A percentile compares a stretch with the other conserved stretches of the same genome.
phyloP scores from a whole-genome alignment of 768 basidiomycete genomes.

The Collybia sp. region DNA sequence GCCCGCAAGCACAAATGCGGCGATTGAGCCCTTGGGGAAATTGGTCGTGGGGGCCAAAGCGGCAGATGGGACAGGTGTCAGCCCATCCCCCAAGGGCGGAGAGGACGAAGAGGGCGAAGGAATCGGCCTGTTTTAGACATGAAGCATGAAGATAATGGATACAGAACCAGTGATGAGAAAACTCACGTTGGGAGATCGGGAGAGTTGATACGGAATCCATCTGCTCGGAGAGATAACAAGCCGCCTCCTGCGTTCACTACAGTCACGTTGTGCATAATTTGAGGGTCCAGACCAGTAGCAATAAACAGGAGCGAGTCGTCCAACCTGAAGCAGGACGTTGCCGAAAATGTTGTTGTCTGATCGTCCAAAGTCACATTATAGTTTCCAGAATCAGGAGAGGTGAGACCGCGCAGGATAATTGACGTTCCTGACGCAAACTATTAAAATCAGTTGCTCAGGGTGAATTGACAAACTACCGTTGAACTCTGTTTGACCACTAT shows the following conservation, averaged over 20 bases:
- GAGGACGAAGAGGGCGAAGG: slow-evolving; percentile 10
- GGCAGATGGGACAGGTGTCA: no score
- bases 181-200: slow-evolving; percentile 21
- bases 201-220: slow-evolving; percentile 44
- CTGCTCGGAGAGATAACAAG: slow-evolving; percentile 42
- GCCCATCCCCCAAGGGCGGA: slow-evolving; percentile 3
- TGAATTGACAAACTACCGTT: slow-evolving; percentile 26
- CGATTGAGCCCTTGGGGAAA: slow-evolving; percentile 53
- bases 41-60: slow-evolving; percentile 4
- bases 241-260: slow-evolving; percentile 54
- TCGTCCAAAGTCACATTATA: slow-evolving; percentile 49
- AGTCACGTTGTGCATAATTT: slow-evolving; percentile 40
- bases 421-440: slow-evolving; percentile 44
- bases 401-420: slow-evolving; percentile 54
- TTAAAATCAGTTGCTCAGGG: slow-evolving; percentile 1
- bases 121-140: no score
- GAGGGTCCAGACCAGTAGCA: slow-evolving; percentile 53
- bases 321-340: slow-evolving; percentile 47
- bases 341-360: slow-evolving; percentile 40
- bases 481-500: slow-evolving; percentile 38
- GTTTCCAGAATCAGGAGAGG: slow-evolving; percentile 50
- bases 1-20: slow-evolving; percentile 57
- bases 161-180: not conserved
- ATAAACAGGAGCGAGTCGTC: slow-evolving; percentile 57
- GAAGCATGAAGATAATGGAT: not conserved